phyloP scores from a whole-genome alignment of 345 rosid species.

The Kernera saxatilis region DNA sequence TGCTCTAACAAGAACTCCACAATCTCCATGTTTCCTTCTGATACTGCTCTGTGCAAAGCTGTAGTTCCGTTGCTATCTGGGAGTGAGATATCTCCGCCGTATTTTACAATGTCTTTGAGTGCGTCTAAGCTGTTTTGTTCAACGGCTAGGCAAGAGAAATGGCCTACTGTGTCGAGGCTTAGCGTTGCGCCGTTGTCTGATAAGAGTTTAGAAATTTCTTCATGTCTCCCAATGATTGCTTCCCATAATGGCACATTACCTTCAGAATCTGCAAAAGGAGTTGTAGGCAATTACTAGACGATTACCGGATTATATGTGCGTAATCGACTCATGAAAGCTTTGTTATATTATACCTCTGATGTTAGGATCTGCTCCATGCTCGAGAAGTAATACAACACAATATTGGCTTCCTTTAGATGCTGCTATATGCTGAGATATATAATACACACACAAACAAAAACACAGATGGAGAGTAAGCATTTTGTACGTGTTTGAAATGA shows the following conservation, averaged over 20 bases:
- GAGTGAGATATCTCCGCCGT: slow-evolving; percentile 60
- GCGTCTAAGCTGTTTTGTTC: slow-evolving; percentile 55
- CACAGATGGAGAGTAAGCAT: background rate
- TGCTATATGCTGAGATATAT: slow-evolving; percentile 71
- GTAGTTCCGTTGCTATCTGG: slow-evolving; percentile 45
- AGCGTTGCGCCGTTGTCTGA: slow-evolving; percentile 59
- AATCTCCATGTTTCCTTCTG: slow-evolving; percentile 61
- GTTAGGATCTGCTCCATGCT: slow-evolving; percentile 78
- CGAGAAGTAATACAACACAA: slow-evolving; percentile 61
- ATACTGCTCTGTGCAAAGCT: slow-evolving; percentile 66
- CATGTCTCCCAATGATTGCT: slow-evolving; percentile 59
- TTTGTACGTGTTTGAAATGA: background rate
- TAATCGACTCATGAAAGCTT: background rate
- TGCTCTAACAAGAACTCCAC: slow-evolving; percentile 58
- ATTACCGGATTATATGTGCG: background rate
- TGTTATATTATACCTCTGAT: slow-evolving; percentile 42
- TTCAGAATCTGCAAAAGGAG: slow-evolving; percentile 50
- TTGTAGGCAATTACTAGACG: background rate
- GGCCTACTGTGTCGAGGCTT: slow-evolving; percentile 47
- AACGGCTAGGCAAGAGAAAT: slow-evolving; percentile 47
- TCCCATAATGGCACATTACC: slow-evolving; percentile 85
- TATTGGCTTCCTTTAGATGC: slow-evolving; percentile 67
- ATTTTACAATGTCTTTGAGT: slow-evolving; percentile 46
- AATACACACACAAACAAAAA: background rate
- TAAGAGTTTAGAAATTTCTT: slow-evolving; percentile 45